Evolutionary conservation across 306 rosid species (phyloP).

Genomic region (Casuarina cunninghamiana): DNA sequence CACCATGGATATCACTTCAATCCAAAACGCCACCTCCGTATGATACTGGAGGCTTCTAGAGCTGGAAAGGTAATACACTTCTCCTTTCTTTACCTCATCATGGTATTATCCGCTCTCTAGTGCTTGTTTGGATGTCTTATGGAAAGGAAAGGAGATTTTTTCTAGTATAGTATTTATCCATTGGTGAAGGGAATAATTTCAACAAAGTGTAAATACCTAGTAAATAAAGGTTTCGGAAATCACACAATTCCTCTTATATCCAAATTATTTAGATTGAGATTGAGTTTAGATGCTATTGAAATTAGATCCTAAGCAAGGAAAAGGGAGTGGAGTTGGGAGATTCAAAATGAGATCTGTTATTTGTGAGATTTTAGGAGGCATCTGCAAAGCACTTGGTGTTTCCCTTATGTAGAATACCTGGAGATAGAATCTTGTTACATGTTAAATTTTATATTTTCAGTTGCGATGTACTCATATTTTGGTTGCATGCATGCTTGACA

Average conservation of each 20-base stretch:
- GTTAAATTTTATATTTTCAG: background rate
- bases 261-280: too few species aligned
- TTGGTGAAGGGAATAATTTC: background rate
- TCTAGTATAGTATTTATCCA: background rate
- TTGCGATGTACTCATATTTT: background rate
- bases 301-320: too few species aligned
- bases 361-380: background rate
- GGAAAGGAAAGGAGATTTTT: slow-evolving; percentile 5
- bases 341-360: background rate
- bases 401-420: background rate
- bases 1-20: slow-evolving; percentile 71
- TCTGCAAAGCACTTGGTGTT: background rate
- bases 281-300: too few species aligned
- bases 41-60: slow-evolving; percentile 70
- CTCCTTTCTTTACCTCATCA: slow-evolving; percentile 7
- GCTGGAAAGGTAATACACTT: slow-evolving; percentile 67
- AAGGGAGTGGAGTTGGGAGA: background rate
- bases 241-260: background rate
- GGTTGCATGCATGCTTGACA: slow-evolving; percentile 38
- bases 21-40: slow-evolving; percentile 83
- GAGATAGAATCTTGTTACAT: background rate
- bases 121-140: slow-evolving; percentile 12
- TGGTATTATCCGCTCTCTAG: background rate
- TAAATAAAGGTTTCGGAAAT: background rate
- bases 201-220: background rate